Evolutionary conservation across 1,139 yeast genomes (phyloP).

Genomic region (Diutina pseudorugosa): DNA sequence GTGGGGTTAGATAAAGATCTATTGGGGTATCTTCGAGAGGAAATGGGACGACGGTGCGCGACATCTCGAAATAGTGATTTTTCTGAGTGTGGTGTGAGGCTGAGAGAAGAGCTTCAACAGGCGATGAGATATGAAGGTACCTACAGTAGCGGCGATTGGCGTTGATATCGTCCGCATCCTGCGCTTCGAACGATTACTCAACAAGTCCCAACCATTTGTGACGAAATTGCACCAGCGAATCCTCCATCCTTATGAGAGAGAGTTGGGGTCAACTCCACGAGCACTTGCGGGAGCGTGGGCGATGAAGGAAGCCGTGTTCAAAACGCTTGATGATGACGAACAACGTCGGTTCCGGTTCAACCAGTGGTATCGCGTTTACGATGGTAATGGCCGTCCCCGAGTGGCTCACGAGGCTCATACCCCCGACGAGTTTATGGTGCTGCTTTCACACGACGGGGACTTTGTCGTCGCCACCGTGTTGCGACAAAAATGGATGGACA

Average conservation of each 20-base stretch:
- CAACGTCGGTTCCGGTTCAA: constrained; percentile 45
- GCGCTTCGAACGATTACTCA: constrained; percentile 36
- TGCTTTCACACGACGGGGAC: constrained; percentile 60
- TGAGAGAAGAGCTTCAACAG: no score
- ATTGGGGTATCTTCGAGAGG: no score
- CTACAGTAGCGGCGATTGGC: constrained; percentile 38
- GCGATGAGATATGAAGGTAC: neutral
- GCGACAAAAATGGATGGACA: constrained; percentile 12
- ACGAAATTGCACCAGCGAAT: constrained; percentile 26
- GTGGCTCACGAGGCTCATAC: neutral
- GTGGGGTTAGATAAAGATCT: neutral
- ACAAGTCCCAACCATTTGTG: constrained; percentile 14
- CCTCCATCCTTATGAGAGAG: constrained; percentile 13
- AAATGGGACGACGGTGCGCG: no score
- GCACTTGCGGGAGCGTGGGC: constrained; percentile 60
- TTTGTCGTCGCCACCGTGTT: constrained; percentile 37
- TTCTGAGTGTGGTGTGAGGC: neutral
- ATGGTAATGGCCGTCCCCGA: constrained; percentile 8
- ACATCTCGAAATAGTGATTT: no score
- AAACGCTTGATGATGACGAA: constrained; percentile 36
- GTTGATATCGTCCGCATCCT: constrained; percentile 43
- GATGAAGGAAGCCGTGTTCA: constrained; percentile 62
- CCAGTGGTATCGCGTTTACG: constrained; percentile 44
- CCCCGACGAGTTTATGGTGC: constrained; percentile 42
- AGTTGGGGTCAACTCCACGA: constrained; percentile 36